These are phyloP conservation scores for Botrytis cinerea DNA, from an alignment of 2,329 filamentous ascomycete genomes.

Conservation along the genomic window DNA sequence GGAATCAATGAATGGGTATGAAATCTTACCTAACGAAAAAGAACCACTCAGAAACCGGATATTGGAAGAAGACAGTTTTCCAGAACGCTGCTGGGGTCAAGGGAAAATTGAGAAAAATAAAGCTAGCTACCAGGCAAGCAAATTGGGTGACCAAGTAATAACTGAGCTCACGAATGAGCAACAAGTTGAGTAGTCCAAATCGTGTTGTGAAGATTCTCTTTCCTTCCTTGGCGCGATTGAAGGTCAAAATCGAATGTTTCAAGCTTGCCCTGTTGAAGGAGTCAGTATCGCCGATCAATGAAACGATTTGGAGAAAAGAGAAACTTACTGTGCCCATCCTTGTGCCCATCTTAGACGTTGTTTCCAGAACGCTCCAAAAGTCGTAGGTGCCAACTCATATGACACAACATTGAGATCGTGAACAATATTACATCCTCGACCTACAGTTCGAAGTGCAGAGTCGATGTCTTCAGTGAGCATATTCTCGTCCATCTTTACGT, in stretches of 20 bases:
- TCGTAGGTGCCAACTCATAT: slow-evolving; percentile 51
- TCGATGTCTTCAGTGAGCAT: slow-evolving; percentile 55
- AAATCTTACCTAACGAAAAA: slow-evolving; percentile 46
- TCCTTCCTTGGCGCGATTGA: slow-evolving; percentile 44
- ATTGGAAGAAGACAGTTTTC: slow-evolving; percentile 50
- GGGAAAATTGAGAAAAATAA: slow-evolving; percentile 50
- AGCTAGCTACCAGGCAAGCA: slow-evolving; percentile 48
- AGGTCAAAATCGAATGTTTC: slow-evolving; percentile 47
- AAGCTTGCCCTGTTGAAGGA: slow-evolving; percentile 42
- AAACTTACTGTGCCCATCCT: slow-evolving; percentile 47
- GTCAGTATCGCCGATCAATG: background rate
- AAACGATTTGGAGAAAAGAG: background rate
- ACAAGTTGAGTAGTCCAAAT: slow-evolving; percentile 49
- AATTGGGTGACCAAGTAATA: slow-evolving; percentile 54
- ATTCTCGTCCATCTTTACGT: slow-evolving; percentile 50
- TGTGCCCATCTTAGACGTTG: slow-evolving; percentile 53
- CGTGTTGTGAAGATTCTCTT: slow-evolving; percentile 44
- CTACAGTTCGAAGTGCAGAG: slow-evolving; percentile 47
- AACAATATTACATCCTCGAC: slow-evolving; percentile 45
- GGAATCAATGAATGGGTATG: background rate
- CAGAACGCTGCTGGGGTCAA: slow-evolving; percentile 44
- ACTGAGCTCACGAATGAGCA: slow-evolving; percentile 49
- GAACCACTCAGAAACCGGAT: slow-evolving; percentile 51
- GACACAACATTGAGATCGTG: slow-evolving; percentile 53
- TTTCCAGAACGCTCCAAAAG: slow-evolving; percentile 50